Percentiles rank a stretch among this genome's conserved stretches.
These are phyloP conservation scores for Tylopilus plumbeoviolaceoides DNA, from an alignment of 768 basidiomycete species.

Conservation along the genomic window DNA sequence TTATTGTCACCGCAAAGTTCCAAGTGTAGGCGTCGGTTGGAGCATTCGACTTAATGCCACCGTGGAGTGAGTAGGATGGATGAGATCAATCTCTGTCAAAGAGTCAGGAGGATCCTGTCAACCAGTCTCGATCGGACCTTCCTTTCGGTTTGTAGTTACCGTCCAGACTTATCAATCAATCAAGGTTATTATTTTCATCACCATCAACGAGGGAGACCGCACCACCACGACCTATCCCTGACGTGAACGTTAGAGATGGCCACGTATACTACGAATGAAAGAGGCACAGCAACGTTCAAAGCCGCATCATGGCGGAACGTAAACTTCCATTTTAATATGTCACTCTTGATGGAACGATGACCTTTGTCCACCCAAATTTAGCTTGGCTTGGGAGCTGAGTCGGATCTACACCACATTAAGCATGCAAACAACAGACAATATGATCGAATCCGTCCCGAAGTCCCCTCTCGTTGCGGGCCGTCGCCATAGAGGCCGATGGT, in stretches of 20 bases:
- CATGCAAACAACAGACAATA: background rate
- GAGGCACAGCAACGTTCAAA: slow-evolving; percentile 9
- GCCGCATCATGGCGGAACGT: background rate
- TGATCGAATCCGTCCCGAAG: background rate
- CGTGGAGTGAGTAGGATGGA: background rate
- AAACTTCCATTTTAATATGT: slow-evolving; percentile 17
- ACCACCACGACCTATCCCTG: slow-evolving; percentile 24
- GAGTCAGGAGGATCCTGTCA: too few species aligned
- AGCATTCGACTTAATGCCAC: background rate
- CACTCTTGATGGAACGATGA: slow-evolving; percentile 1
- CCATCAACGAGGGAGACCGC: slow-evolving; percentile 15
- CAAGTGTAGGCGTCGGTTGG: background rate
- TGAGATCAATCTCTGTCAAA: too few species aligned
- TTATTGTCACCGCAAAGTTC: slow-evolving; percentile 1
- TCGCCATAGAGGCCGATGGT: slow-evolving; percentile 6
- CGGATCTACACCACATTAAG: background rate
- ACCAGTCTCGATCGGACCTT: too few species aligned
- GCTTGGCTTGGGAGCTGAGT: background rate
- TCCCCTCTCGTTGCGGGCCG: background rate
- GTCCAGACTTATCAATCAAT: background rate
- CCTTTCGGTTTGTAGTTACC: background rate
- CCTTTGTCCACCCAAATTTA: slow-evolving; percentile 5
- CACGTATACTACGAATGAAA: slow-evolving; percentile 7
- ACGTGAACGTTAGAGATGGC: slow-evolving; percentile 13
- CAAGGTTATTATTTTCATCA: slow-evolving; percentile 9